phyloP scores from a whole-genome alignment of 208 protist genomes.

The Angomonas deanei region DNA sequence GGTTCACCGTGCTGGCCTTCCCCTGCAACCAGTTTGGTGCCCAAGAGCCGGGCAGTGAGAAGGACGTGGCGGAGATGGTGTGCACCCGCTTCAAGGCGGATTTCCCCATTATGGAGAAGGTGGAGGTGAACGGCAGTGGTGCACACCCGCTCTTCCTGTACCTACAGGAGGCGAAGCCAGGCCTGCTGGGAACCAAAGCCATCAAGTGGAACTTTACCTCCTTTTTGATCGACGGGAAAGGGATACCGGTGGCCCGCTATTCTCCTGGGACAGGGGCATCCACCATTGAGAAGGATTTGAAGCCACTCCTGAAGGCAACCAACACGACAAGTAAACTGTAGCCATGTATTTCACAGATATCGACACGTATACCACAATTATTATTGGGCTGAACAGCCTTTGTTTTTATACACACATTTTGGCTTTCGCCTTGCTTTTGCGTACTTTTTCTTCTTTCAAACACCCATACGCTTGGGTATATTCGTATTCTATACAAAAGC shows the following conservation, averaged over 20 bases:
- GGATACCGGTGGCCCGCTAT: constrained; percentile 60
- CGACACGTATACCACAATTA: constrained; percentile 1
- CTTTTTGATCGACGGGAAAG: constrained; percentile 81
- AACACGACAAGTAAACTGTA: neutral
- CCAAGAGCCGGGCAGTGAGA: constrained; percentile 78
- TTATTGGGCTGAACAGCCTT: neutral
- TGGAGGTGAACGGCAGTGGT: constrained; percentile 85
- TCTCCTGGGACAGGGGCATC: constrained; percentile 41
- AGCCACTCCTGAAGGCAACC: constrained; percentile 32
- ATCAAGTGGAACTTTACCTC: constrained; percentile 95
- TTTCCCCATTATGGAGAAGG: constrained; percentile 89
- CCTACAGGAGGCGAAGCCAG: constrained; percentile 64
- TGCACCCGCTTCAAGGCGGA: constrained; percentile 53
- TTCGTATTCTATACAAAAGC: too few species aligned
- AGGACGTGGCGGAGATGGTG: constrained; percentile 72
- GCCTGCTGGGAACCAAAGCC: constrained; percentile 43
- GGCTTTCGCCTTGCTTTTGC: too few species aligned
- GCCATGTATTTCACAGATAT: too few species aligned
- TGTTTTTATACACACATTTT: too few species aligned
- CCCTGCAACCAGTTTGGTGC: constrained; percentile 90
- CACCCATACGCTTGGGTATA: too few species aligned
- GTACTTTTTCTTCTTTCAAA: too few species aligned
- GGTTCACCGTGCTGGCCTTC: constrained; percentile 90
- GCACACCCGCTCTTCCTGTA: constrained; percentile 77
- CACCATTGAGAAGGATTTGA: constrained; percentile 60